Base-by-base conservation (phyloP, 495 filamentous ascomycete genomes). In the Durotheca rogersii region DNA sequence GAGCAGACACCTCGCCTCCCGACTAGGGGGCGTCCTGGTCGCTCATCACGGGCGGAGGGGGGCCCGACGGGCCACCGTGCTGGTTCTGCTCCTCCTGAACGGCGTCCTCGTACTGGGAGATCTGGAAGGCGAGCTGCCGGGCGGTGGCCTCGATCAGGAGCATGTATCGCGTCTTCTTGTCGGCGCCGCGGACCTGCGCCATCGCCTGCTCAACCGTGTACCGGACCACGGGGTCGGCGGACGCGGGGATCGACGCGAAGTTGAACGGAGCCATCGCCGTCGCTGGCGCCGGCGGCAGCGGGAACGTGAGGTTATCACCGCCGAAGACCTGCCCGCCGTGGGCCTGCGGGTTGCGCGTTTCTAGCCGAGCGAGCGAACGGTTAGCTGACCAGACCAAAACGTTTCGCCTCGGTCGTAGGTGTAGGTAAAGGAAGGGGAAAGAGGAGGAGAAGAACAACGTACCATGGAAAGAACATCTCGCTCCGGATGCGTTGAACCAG, bases 391-490 rank as follows among this genome's bases (percentile, higher is more conserved):
- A n/a, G n/a, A n/a, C n/a, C n/a, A n/a, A n/a, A n/a, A n/a, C n/a
- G n/a, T n/a, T n/a, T n/a, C n/a, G n/a, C n/a, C n/a, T n/a, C n/a
- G n/a, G n/a, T n/a, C n/a, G n/a, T n/a, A n/a, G n/a, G n/a, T n/a
- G n/a, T n/a, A n/a, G n/a, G n/a, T n/a, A n/a, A n/a, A n/a, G n/a
- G n/a, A n/a, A n/a, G n/a, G n/a, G n/a, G n/a, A n/a, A n/a, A n/a
- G n/a, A n/a, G n/a, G n/a, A n/a, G n/a, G n/a, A n/a, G n/a, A 19
- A 1, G 12, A 27, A n/a, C 29, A 25, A 43, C 67, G 34, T 69
- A 77, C 74, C 73, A 29, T 77, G 74, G 33, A 77, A 76, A n/a
- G 73, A 75, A 41, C 74, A 77, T 15, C 74, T 51, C 2, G 74
- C 69, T 10, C 74, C 74, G 11, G 71, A 74, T 5, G 74, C 74